A percentile compares a stretch with the other conserved stretches of the same genome.
Conservation (phyloP, 2,329 filamentous ascomycete species). For the Coniochaeta sp. region DNA sequence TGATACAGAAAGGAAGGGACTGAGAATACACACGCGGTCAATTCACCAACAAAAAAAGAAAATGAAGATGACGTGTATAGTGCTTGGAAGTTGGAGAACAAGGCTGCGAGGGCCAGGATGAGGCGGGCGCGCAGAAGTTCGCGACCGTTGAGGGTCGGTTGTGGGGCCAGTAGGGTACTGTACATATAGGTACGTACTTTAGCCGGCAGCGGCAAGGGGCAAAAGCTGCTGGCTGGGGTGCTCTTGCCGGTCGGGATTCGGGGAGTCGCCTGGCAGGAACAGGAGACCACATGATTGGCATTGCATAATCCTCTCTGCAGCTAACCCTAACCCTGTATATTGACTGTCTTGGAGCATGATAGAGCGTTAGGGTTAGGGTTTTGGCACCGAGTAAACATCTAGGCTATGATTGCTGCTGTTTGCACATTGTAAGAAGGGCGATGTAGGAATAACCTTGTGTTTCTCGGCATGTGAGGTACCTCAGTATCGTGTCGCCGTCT, state of each 20-base stretch:
- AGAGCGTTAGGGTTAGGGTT: too few species aligned
- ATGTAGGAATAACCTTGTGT: too few species aligned
- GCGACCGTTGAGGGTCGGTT: background rate
- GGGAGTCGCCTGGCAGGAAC: background rate
- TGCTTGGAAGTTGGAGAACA: background rate
- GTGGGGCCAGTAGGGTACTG: too few species aligned
- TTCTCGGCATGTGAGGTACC: too few species aligned
- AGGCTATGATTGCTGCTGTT: too few species aligned
- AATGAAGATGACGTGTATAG: background rate
- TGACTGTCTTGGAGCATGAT: too few species aligned
- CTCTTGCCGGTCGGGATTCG: background rate
- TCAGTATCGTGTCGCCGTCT: too few species aligned
- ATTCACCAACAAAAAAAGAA: background rate
- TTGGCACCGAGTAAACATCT: too few species aligned
- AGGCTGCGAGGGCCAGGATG: background rate
- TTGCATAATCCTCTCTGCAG: too few species aligned
- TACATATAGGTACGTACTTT: too few species aligned
- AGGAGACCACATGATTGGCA: background rate
- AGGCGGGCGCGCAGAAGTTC: background rate
- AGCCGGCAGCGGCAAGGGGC: background rate
- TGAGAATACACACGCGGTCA: background rate
- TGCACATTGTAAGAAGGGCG: too few species aligned
- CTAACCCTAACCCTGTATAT: too few species aligned
- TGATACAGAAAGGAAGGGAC: background rate
- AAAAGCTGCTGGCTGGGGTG: background rate